Conservation (phyloP, 805 yeast species). For the Barnettozyma vustinii region DNA sequence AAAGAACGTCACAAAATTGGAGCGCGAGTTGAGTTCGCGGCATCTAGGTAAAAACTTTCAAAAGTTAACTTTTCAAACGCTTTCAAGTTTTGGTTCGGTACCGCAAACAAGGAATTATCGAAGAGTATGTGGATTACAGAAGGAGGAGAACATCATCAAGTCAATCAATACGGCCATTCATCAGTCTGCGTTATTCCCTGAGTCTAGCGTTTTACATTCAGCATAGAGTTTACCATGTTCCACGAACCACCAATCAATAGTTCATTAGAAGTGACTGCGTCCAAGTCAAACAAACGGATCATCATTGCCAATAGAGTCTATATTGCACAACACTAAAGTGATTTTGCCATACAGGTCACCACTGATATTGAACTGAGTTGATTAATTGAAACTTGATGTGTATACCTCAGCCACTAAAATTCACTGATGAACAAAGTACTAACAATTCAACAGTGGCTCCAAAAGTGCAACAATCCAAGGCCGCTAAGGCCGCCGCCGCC, state of each 20-base stretch:
- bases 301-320: no score
- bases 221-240: neutral
- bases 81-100: constrained; percentile 7
- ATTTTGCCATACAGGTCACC: neutral
- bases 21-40: constrained; percentile 1
- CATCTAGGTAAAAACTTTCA: constrained; percentile 7
- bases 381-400: neutral
- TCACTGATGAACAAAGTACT: constrained; percentile 9
- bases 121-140: constrained; percentile 8
- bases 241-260: neutral
- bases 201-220: neutral
- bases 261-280: neutral
- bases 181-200: neutral
- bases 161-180: neutral
- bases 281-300: no score
- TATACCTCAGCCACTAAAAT: neutral
- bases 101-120: constrained; percentile 10
- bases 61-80: constrained; percentile 8
- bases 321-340: neutral
- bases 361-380: neutral
- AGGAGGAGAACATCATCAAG: neutral
- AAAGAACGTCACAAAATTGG: neutral
- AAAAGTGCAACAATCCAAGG: constrained; percentile 98
- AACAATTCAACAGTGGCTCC: constrained; percentile 73
- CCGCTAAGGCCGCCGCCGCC: constrained; percentile 99